Percentiles rank a stretch among this genome's conserved stretches.
phyloP scores from a whole-genome alignment of 306 rosid genomes.

The Adenanthera pavonina region DNA sequence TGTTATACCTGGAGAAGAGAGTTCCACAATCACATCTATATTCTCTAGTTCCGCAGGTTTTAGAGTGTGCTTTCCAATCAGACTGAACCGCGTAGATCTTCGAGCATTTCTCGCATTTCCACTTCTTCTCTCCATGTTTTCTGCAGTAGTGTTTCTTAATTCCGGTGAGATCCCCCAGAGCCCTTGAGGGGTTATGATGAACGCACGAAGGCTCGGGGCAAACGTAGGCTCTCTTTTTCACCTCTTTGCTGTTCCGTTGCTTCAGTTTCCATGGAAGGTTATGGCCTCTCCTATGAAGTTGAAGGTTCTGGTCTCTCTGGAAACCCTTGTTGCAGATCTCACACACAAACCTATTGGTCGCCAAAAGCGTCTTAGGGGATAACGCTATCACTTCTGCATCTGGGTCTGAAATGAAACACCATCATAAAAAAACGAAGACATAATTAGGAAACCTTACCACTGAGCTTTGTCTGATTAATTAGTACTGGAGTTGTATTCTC shows the following conservation, averaged over 20 bases:
- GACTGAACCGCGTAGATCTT: constrained; percentile 98
- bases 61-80: constrained; percentile 98
- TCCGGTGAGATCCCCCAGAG: constrained; percentile 95
- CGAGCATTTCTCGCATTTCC: constrained; percentile 97
- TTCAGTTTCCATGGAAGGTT: constrained; percentile 95
- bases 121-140: constrained; percentile 97
- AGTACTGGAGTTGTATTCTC: too few species aligned
- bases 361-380: constrained; percentile 80
- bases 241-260: constrained; percentile 86
- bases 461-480: not conserved
- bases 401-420: constrained; percentile 59
- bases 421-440: not conserved
- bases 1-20: constrained; percentile 82
- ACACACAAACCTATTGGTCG: constrained; percentile 90
- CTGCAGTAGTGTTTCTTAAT: constrained; percentile 93
- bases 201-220: constrained; percentile 97
- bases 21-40: constrained; percentile 99
- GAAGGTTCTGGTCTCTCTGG: constrained; percentile 93
- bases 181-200: constrained; percentile 96
- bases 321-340: constrained; percentile 97
- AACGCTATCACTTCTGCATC: constrained; percentile 95
- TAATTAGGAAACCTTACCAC: not conserved
- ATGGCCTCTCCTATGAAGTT: constrained; percentile 92
- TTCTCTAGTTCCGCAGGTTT: constrained; percentile 97
- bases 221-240: constrained; percentile 88